These are phyloP conservation scores for Neoarthrinium moseri DNA, from an alignment of 2,329 filamentous ascomycete genomes.

Conservation along the genomic window DNA sequence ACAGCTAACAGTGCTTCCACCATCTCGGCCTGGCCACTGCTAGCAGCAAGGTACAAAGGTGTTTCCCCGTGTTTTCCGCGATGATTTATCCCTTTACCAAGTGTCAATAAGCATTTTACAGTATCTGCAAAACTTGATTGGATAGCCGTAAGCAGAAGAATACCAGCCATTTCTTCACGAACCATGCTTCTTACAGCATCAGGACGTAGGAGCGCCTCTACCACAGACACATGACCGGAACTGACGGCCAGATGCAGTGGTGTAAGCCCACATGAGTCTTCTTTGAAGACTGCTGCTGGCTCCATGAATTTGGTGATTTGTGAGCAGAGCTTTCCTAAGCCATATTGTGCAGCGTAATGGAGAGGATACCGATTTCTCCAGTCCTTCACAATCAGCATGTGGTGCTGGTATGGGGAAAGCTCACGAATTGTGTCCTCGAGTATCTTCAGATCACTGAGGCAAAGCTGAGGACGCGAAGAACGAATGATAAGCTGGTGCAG, in stretches of 20 bases:
- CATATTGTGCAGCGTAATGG: conserved; percentile 11
- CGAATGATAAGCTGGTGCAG: conserved; percentile 11
- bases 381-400: conserved; percentile 10
- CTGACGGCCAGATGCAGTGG: conserved; percentile 6
- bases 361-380: conserved; percentile 11
- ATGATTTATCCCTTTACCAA: conserved; percentile 3
- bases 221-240: conserved; percentile 1
- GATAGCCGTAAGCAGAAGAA: conserved; percentile 5
- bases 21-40: not conserved
- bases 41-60: conserved; percentile 7
- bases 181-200: not conserved
- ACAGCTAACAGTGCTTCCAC: conserved; percentile 1
- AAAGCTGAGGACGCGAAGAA: not conserved
- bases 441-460: not conserved
- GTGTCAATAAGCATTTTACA: conserved; percentile 1
- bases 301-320: conserved; percentile 11
- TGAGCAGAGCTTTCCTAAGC: conserved; percentile 5
- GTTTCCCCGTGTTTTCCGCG: not conserved
- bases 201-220: not conserved
- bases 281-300: conserved; percentile 2
- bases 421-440: conserved; percentile 8
- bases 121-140: not conserved
- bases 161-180: conserved; percentile 2
- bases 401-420: conserved; percentile 12
- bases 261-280: conserved; percentile 5